Percentiles rank a stretch among this genome's conserved stretches.
Evolutionary conservation across 306 rosid genomes (phyloP).

Genomic region (Fagus sylvatica): DNA sequence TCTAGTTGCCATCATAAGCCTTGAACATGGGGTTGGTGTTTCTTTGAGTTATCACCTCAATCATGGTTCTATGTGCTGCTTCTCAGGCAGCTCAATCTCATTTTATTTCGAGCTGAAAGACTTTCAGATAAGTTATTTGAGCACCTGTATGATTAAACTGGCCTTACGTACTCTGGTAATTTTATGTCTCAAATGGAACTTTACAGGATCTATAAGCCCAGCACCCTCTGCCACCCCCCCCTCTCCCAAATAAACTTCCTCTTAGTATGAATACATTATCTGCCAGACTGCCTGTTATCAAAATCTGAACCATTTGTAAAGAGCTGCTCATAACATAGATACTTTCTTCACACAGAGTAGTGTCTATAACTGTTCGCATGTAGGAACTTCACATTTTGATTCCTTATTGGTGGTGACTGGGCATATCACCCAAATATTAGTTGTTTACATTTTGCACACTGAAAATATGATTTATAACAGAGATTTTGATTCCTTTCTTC

Average conservation of each 20-base stretch:
- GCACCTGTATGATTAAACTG: background rate
- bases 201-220: background rate
- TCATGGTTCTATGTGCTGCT: background rate
- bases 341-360: background rate
- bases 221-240: background rate
- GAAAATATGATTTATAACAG: constrained; percentile 6
- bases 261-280: background rate
- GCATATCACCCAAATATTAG: background rate
- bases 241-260: background rate
- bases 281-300: background rate
- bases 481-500: constrained; percentile 7
- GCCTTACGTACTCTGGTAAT: background rate
- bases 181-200: background rate
- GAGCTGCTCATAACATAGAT: constrained; percentile 1
- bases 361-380: background rate
- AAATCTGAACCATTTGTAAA: background rate
- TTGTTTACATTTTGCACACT: background rate
- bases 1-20: constrained; percentile 9
- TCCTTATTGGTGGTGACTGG: background rate
- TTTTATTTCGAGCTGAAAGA: background rate
- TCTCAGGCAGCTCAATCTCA: constrained; percentile 1
- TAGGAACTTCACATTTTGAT: background rate
- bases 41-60: background rate
- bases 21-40: constrained; percentile 1
- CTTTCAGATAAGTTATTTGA: background rate